These are phyloP conservation scores for Pseudotulostoma volvatum DNA, from an alignment of 495 filamentous ascomycete species.

Conservation along the genomic window DNA sequence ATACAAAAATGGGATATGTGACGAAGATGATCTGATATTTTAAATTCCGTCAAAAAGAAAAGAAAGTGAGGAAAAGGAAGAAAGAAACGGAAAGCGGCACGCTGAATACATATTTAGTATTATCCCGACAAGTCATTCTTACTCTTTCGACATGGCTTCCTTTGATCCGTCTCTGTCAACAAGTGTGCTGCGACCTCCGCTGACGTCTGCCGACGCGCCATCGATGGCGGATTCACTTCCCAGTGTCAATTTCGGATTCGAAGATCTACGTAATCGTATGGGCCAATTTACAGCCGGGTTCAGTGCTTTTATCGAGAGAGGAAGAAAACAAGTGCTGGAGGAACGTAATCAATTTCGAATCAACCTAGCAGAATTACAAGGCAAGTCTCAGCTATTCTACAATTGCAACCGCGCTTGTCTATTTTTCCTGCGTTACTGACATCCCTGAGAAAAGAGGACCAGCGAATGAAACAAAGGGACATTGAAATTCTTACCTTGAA, in stretches of 20 bases:
- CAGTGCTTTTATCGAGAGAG: constrained; percentile 83
- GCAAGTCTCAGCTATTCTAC: constrained; percentile 26
- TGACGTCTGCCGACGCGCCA: constrained; percentile 37
- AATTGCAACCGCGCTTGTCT: too few relatives aligned
- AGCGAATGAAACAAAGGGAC: constrained; percentile 73
- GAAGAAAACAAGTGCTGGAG: constrained; percentile 73
- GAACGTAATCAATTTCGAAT: constrained; percentile 88
- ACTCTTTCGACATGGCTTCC: constrained; percentile 41
- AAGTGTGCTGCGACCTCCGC: constrained; percentile 54
- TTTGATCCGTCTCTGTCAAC: constrained; percentile 68
- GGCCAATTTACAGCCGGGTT: constrained; percentile 80
- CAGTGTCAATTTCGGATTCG: constrained; percentile 88
- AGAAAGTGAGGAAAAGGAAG: too few relatives aligned
- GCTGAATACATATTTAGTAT: neutral
- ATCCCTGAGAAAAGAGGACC: constrained; percentile 46
- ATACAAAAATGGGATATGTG: too few relatives aligned
- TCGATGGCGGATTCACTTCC: constrained; percentile 72
- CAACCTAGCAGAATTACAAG: constrained; percentile 77
- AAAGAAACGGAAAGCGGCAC: too few relatives aligned
- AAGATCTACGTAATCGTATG: constrained; percentile 90
- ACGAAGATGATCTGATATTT: too few relatives aligned
- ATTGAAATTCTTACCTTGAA: constrained; percentile 73
- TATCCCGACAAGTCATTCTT: neutral
- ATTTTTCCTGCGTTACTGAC: too few relatives aligned
- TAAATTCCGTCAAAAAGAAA: too few relatives aligned